phyloP scores from a whole-genome alignment of 257 asterid species.

The Avicennia marina region DNA sequence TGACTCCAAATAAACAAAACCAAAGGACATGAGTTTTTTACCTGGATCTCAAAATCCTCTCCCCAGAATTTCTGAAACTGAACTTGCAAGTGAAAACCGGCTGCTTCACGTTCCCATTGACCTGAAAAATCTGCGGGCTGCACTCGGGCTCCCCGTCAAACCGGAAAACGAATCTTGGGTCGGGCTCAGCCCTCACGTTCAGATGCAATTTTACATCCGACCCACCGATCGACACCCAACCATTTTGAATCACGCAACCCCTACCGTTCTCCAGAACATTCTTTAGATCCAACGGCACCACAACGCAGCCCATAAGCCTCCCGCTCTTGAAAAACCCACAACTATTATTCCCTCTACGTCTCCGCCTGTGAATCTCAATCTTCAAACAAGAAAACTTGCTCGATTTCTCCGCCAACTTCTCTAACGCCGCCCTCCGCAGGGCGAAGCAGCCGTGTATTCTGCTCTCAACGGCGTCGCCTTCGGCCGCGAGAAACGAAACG shows the following conservation, averaged over 20 bases:
- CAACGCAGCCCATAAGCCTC: slow-evolving; percentile 56
- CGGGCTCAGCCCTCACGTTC: slow-evolving; percentile 78
- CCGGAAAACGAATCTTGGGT: slow-evolving; percentile 92
- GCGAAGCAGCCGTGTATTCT: slow-evolving; percentile 52
- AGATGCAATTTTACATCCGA: slow-evolving; percentile 46
- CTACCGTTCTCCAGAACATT: slow-evolving; percentile 42
- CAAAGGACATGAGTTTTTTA: no score
- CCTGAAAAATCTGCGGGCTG: slow-evolving; percentile 95
- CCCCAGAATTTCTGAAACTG: slow-evolving; percentile 62
- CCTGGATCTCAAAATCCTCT: slow-evolving; percentile 81
- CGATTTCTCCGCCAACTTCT: slow-evolving; percentile 42
- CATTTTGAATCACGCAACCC: slow-evolving; percentile 57
- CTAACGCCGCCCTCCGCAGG: slow-evolving; percentile 60
- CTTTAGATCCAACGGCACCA: slow-evolving; percentile 64
- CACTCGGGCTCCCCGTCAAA: slow-evolving; percentile 98
- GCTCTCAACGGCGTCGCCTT: slow-evolving; percentile 43
- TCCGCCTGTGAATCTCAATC: slow-evolving; percentile 51
- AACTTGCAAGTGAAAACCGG: slow-evolving; percentile 95
- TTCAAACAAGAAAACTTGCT: slow-evolving; percentile 24
- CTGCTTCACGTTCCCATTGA: slow-evolving; percentile 81
- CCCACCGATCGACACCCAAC: slow-evolving; percentile 58
- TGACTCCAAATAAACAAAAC: no score
- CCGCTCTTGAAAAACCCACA: slow-evolving; percentile 33
- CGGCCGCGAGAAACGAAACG: slow-evolving; percentile 29
- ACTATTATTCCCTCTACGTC: slow-evolving; percentile 18